Evolutionary conservation across 2,329 filamentous ascomycete species (phyloP), one percentile per base, ranked within the genome.

Genomic region (Byssochlamys sp.): DNA sequence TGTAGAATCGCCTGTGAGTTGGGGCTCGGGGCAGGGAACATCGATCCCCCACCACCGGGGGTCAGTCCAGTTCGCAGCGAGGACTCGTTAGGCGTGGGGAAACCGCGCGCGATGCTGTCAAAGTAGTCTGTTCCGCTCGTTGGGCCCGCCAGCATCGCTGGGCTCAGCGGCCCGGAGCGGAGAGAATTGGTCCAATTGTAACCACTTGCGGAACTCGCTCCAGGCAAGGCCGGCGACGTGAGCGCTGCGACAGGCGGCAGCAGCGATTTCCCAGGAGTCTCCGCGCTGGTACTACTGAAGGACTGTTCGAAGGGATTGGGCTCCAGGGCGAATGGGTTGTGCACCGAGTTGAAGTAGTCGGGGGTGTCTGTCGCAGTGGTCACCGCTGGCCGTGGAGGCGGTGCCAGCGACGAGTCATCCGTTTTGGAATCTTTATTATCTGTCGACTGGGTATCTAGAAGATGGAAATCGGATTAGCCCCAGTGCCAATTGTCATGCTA

Each of bases 291-390:
- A 45, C 78, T 80, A 49, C 84, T 86, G 71, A 99, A 99, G 5
- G 92, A 96, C 75, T 94, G 90, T 73, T 97, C 94, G 69, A 99
- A 97, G 7, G 94, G 92, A 74, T 99, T 97, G 59, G 91, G 91
- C 78, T 97, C 94, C 77, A 71, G 79, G 69, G 73, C 84, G 73
- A 73, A 78, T 39, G 70, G 73, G 66, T 75, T 76, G 65, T 81
- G 80, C 61, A 82, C 78, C 58, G 78, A 80, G 55, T 82, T 81
- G 72, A 90, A 90, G 74, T 88, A 90, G 68, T 90, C 87, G 52
- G 84, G 81, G 7, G 83, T 83, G 65, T 84, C 81, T 57, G 75
- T 73, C 58, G 77, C 74, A 61, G 76, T 76, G 57, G 85, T 82
- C 53, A 66, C 67, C 55, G 71, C 70, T 56, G 77, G 76, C 73